Conservation (phyloP, 106 monocot species). For the Vanilla planifolia region DNA sequence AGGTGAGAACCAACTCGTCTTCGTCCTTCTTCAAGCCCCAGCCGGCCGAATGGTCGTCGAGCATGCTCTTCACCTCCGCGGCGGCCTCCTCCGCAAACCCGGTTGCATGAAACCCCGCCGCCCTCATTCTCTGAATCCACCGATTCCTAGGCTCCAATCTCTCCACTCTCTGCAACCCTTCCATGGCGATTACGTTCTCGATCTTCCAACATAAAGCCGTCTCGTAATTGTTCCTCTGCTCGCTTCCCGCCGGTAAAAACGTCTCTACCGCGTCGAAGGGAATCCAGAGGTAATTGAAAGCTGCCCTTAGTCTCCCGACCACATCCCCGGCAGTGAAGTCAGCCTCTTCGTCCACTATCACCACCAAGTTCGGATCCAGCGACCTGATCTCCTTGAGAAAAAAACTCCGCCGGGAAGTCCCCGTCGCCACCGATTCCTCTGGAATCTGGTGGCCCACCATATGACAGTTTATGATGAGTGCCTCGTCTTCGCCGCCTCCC, state of each 20-base stretch:
- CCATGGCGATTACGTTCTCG: slow-evolving; percentile 74
- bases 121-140: slow-evolving; percentile 79
- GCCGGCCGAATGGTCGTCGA: slow-evolving; percentile 83
- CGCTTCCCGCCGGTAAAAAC: slow-evolving; percentile 57
- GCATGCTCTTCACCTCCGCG: slow-evolving; percentile 65
- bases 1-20: slow-evolving; percentile 79
- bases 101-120: slow-evolving; percentile 48
- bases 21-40: slow-evolving; percentile 91
- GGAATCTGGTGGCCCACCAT: slow-evolving; percentile 76
- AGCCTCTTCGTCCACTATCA: slow-evolving; percentile 73
- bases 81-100: slow-evolving; percentile 68
- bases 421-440: slow-evolving; percentile 36
- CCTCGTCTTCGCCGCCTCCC: slow-evolving; percentile 33
- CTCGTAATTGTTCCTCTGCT: slow-evolving; percentile 76
- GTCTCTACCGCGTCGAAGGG: slow-evolving; percentile 79
- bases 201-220: slow-evolving; percentile 74
- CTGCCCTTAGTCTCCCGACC: slow-evolving; percentile 51
- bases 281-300: slow-evolving; percentile 93
- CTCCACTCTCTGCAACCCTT: slow-evolving; percentile 76
- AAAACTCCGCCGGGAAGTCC: slow-evolving; percentile 30
- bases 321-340: slow-evolving; percentile 62
- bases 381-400: slow-evolving; percentile 52
- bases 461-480: slow-evolving; percentile 83
- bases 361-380: slow-evolving; percentile 55
- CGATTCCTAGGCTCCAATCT: slow-evolving; percentile 54